Conservation (phyloP, 2,329 filamentous ascomycete genomes). For the Xylaria sp. region DNA sequence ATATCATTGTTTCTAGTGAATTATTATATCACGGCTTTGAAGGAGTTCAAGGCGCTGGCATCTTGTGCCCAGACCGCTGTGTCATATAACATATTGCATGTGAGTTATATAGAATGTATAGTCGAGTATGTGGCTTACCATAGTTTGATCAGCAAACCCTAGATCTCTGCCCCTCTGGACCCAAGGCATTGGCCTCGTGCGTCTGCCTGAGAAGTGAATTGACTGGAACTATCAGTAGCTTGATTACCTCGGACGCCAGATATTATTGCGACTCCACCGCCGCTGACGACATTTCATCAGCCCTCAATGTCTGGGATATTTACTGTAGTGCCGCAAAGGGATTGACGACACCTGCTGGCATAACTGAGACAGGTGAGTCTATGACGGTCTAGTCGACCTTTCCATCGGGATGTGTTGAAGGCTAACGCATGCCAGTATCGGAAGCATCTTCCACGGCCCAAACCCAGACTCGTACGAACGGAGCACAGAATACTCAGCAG, state of each 20-base stretch:
- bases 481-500: conserved; percentile 26
- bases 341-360: conserved; percentile 53
- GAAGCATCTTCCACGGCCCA: conserved; percentile 40
- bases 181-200: conserved; percentile 63
- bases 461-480: conserved; percentile 15
- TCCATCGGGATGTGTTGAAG: conserved; percentile 9
- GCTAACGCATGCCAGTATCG: conserved; percentile 39
- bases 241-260: conserved; percentile 57
- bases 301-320: conserved; percentile 56
- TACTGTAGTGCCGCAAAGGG: conserved; percentile 63
- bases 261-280: conserved; percentile 57
- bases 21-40: conserved; percentile 64
- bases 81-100: conserved; percentile 54
- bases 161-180: conserved; percentile 57
- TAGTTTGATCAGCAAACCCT: conserved; percentile 49
- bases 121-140: conserved; percentile 13
- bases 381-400: conserved; percentile 18
- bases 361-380: conserved; percentile 52
- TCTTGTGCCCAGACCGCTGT: conserved; percentile 58
- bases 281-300: conserved; percentile 58
- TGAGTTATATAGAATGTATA: conserved; percentile 42
- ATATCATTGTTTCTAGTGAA: conserved; percentile 53
- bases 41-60: conserved; percentile 57
- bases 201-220: conserved; percentile 62
- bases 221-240: conserved; percentile 54